Percentiles rank a stretch among this genome's conserved stretches.
Conservation (phyloP, 805 yeast species). For the Metschnikowia bowlesiae region DNA sequence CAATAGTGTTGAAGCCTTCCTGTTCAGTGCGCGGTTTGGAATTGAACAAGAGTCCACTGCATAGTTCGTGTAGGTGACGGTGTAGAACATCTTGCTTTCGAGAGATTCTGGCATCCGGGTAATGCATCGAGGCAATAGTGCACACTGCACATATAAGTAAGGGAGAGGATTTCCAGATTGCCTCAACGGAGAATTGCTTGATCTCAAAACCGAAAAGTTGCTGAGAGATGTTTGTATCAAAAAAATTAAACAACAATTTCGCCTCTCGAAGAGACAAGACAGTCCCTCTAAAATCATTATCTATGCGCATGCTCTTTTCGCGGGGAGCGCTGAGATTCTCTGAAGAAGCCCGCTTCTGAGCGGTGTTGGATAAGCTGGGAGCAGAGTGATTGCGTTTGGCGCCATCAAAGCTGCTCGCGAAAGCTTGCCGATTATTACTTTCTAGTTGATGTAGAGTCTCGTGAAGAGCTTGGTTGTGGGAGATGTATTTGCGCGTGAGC, state of each 20-base stretch:
- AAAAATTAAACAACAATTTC: slow-evolving; percentile 45
- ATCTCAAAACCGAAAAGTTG: slow-evolving; percentile 65
- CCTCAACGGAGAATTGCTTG: slow-evolving; percentile 44
- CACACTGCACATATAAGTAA: slow-evolving; percentile 56
- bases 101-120: slow-evolving; percentile 35
- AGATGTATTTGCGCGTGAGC: slow-evolving; percentile 3
- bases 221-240: slow-evolving; percentile 53
- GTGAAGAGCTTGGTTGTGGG: background rate
- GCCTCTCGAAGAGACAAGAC: slow-evolving; percentile 40
- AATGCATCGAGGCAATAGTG: slow-evolving; percentile 60
- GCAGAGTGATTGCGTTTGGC: background rate
- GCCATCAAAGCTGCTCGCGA: background rate
- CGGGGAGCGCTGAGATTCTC: background rate
- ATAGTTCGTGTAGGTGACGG: slow-evolving; percentile 28
- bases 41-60: slow-evolving; percentile 30
- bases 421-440: background rate
- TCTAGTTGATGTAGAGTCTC: background rate
- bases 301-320: background rate
- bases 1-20: slow-evolving; percentile 56
- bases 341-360: background rate
- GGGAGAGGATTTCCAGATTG: slow-evolving; percentile 53
- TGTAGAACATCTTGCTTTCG: slow-evolving; percentile 26
- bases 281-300: slow-evolving; percentile 34
- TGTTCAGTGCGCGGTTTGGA: slow-evolving; percentile 40
- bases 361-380: background rate